phyloP scores from a whole-genome alignment of 73 alveolate genomes.

The Paramecium caudatum region DNA sequence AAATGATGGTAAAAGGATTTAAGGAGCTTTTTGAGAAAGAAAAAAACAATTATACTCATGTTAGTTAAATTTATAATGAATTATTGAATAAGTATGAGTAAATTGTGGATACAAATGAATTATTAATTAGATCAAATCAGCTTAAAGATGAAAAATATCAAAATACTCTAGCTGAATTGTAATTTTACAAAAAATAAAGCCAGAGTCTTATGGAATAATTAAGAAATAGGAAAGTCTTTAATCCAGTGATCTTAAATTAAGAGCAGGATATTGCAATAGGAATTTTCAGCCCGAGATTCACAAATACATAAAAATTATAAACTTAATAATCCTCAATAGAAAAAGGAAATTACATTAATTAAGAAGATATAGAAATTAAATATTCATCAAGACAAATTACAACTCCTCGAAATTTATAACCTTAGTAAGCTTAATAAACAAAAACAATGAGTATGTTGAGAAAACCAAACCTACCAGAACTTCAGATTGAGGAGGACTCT shows the following conservation, averaged over 20 bases:
- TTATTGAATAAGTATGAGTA: slow-evolving; percentile 22
- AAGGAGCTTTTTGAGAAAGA: slow-evolving; percentile 70
- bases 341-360: neutral
- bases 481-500: neutral
- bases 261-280: slow-evolving; percentile 11
- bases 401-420: neutral
- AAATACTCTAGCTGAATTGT: slow-evolving; percentile 41
- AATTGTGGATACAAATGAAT: slow-evolving; percentile 56
- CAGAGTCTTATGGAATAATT: slow-evolving; percentile 58
- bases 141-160: slow-evolving; percentile 43
- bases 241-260: slow-evolving; percentile 46
- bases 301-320: neutral
- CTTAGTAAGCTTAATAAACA: neutral
- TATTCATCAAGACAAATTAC: neutral
- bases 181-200: slow-evolving; percentile 61
- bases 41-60: neutral
- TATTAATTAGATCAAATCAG: slow-evolving; percentile 40
- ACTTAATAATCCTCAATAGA: neutral
- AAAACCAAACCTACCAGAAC: neutral
- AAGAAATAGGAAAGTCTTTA: slow-evolving; percentile 67
- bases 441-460: neutral
- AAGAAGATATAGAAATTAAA: neutral
- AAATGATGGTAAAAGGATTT: slow-evolving; percentile 73
- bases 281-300: neutral
- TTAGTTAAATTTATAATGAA: slow-evolving; percentile 14